A percentile compares a stretch with the other conserved stretches of the same genome.
Conservation (phyloP, 169 alveolate species). For the Plasmodium falciparum region DNA sequence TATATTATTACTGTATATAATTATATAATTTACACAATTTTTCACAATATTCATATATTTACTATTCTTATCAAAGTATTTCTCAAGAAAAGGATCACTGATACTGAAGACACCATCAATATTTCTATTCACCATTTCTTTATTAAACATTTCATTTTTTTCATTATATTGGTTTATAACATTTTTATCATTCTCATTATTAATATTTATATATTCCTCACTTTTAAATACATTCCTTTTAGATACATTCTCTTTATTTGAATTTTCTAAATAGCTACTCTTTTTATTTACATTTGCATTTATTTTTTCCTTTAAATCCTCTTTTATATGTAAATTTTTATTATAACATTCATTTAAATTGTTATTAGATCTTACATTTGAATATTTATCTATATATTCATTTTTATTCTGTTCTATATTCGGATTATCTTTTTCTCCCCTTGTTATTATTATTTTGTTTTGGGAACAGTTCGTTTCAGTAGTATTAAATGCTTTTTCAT, state of each 20-base stretch:
- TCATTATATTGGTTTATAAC: background rate
- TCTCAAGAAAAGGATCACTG: slow-evolving; percentile 62
- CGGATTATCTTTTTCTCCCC: background rate
- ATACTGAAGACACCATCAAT: slow-evolving; percentile 61
- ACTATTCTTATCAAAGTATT: slow-evolving; percentile 42
- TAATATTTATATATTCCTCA: background rate
- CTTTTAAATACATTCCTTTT: background rate
- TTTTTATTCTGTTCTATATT: background rate
- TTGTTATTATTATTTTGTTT: background rate
- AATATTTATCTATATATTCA: too few relatives aligned
- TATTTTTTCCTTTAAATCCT: too few relatives aligned
- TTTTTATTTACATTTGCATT: too few relatives aligned
- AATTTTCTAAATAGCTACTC: too few relatives aligned
- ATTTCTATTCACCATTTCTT: background rate
- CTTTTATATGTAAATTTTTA: too few relatives aligned
- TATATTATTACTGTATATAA: slow-evolving; percentile 48
- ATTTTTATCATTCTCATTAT: background rate
- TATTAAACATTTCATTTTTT: background rate
- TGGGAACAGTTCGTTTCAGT: background rate
- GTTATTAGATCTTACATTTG: too few relatives aligned
- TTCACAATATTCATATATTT: slow-evolving; percentile 52
- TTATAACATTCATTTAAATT: too few relatives aligned
- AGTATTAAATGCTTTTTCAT: background rate
- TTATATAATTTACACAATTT: slow-evolving; percentile 56
- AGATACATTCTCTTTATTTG: background rate